A percentile compares a stretch with the other conserved stretches of the same genome.
Conservation (phyloP, 306 rosid species). For the Sesbania bispinosa region DNA sequence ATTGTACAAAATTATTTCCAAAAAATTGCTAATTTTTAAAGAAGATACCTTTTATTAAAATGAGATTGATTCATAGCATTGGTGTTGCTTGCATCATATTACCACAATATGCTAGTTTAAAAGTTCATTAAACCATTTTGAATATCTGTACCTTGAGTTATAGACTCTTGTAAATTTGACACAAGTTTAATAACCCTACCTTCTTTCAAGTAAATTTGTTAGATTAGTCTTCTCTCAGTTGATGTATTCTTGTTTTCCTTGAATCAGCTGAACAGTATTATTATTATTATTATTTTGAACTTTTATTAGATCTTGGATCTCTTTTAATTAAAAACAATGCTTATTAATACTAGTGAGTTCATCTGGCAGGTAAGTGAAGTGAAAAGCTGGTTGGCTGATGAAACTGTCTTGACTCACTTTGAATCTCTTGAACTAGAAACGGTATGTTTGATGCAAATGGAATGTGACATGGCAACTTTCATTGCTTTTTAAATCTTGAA, state of each 20-base stretch:
- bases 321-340: conserved; percentile 4
- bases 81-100: conserved; percentile 9
- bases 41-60: neutral
- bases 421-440: conserved; percentile 78
- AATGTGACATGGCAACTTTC: neutral
- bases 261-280: conserved; percentile 3
- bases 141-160: neutral
- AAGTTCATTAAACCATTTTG: too few relatives aligned
- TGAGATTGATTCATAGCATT: conserved; percentile 3
- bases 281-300: neutral
- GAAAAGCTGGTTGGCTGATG: conserved; percentile 82
- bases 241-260: neutral
- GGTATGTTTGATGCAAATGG: conserved; percentile 42
- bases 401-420: conserved; percentile 64
- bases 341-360: conserved; percentile 27
- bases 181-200: neutral
- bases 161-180: neutral
- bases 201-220: neutral
- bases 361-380: conserved; percentile 51
- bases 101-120: neutral
- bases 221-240: neutral
- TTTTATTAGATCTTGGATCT: neutral
- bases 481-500: conserved; percentile 23
- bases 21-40: conserved; percentile 15
- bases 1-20: neutral